Percentiles rank a stretch among this genome's conserved stretches.
Conservation (phyloP, 225 moss, liverwort and hornwort genomes). For the Physcomitrium patens region DNA sequence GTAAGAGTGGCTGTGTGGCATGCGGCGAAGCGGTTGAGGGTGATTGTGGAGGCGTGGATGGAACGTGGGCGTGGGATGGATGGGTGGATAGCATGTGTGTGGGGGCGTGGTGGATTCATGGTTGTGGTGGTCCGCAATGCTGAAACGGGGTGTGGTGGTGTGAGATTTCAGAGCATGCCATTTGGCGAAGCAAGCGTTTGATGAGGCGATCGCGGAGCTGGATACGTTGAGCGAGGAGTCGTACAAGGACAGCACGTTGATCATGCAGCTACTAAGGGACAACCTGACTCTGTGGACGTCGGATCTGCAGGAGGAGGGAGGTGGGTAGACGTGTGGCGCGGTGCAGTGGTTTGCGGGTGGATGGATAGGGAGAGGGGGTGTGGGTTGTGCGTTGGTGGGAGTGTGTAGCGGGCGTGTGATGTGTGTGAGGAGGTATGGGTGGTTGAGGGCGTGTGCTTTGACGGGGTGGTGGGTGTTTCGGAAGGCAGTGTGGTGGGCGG, state of each 20-base stretch:
- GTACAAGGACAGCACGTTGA: conserved; percentile 37
- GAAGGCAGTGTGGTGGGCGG: background rate
- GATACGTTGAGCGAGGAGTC: conserved; percentile 39
- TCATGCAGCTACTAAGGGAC: conserved; percentile 41
- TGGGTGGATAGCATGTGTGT: background rate
- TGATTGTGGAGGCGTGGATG: too few species aligned
- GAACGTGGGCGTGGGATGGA: too few species aligned
- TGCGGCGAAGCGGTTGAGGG: background rate
- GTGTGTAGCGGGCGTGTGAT: background rate
- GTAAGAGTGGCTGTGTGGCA: conserved; percentile 15
- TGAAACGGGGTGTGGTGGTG: background rate
- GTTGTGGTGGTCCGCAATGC: background rate
- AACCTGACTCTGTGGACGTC: conserved; percentile 41
- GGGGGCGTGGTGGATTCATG: background rate
- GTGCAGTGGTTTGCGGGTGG: background rate
- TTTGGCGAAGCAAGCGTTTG: conserved; percentile 36
- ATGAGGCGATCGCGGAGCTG: conserved; percentile 36
- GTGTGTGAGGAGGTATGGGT: background rate
- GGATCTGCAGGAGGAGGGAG: conserved; percentile 40
- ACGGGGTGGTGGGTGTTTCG: background rate
- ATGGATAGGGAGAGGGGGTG: background rate
- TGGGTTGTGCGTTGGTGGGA: background rate
- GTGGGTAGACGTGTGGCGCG: conserved; percentile 14
- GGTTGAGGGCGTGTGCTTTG: background rate
- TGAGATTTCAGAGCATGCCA: conserved; percentile 26